phyloP scores from a whole-genome alignment of 2,329 filamentous ascomycete genomes.

The Penicillium sp. region DNA sequence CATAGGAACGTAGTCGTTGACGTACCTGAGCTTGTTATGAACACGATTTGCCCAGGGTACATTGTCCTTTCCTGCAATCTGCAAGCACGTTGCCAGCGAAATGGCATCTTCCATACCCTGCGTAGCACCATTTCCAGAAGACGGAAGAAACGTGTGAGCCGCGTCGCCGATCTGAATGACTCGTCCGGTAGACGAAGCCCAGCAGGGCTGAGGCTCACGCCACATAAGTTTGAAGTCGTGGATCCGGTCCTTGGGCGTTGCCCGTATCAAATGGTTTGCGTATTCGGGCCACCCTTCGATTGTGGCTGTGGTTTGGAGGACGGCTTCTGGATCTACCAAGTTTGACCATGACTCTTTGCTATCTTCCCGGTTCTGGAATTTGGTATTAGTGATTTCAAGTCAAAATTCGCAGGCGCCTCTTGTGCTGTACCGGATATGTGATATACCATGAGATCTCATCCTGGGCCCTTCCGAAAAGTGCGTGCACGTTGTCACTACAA shows the following conservation, averaged over 20 bases:
- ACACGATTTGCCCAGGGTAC: conserved; percentile 8
- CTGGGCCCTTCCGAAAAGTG: neutral
- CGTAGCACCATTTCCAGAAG: conserved; percentile 49
- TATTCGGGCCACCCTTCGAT: conserved; percentile 14
- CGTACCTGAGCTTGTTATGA: conserved; percentile 18
- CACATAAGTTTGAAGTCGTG: conserved; percentile 6
- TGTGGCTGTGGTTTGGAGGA: conserved; percentile 10
- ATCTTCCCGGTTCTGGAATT: neutral
- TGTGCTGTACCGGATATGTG: conserved; percentile 5
- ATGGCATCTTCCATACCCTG: conserved; percentile 54
- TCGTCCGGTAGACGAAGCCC: conserved; percentile 46
- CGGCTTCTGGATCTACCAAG: conserved; percentile 5
- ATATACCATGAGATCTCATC: conserved; percentile 4
- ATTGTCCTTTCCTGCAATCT: conserved; percentile 21
- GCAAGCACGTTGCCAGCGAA: conserved; percentile 47
- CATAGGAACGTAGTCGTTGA: neutral
- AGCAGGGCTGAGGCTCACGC: conserved; percentile 8
- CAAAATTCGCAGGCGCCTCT: neutral
- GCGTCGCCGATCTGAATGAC: conserved; percentile 53
- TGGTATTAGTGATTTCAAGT: neutral
- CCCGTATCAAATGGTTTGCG: conserved; percentile 7
- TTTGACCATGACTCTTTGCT: conserved; percentile 15
- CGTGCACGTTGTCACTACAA: neutral
- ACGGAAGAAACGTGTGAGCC: conserved; percentile 53
- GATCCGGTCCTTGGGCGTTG: conserved; percentile 9